A percentile compares a stretch with the other conserved stretches of the same genome.
phyloP scores from a whole-genome alignment of 2,329 filamentous ascomycete genomes.

The Fusarium xylarioides region DNA sequence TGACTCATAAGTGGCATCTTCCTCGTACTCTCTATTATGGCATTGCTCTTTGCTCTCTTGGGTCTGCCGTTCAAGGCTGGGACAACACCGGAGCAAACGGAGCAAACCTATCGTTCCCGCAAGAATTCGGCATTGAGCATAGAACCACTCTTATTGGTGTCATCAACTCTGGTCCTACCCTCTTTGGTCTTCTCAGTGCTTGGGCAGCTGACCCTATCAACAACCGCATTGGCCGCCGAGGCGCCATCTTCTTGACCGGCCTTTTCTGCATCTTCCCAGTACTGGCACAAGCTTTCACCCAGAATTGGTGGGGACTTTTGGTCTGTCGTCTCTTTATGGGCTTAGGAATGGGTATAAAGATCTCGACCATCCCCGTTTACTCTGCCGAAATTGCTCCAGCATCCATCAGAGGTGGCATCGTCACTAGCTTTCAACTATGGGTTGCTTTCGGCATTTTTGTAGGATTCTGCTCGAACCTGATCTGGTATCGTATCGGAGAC shows the following conservation, averaged over 20 bases:
- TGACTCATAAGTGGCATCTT: slow-evolving; percentile 44
- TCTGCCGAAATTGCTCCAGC: slow-evolving; percentile 61
- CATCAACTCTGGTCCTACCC: slow-evolving; percentile 56
- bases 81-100: slow-evolving; percentile 55
- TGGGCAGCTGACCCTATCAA: slow-evolving; percentile 52
- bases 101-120: slow-evolving; percentile 51
- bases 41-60: slow-evolving; percentile 44
- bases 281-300: slow-evolving; percentile 61
- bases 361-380: slow-evolving; percentile 60
- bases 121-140: slow-evolving; percentile 47
- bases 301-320: slow-evolving; percentile 60
- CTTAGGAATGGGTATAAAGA: slow-evolving; percentile 65
- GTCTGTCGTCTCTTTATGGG: slow-evolving; percentile 59
- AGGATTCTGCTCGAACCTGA: slow-evolving; percentile 71
- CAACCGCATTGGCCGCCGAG: slow-evolving; percentile 40
- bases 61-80: slow-evolving; percentile 52
- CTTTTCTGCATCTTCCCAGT: slow-evolving; percentile 65
- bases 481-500: slow-evolving; percentile 63
- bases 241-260: slow-evolving; percentile 62
- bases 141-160: slow-evolving; percentile 65
- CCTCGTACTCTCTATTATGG: slow-evolving; percentile 41
- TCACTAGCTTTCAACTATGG: slow-evolving; percentile 63
- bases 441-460: slow-evolving; percentile 66
- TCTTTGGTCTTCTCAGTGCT: slow-evolving; percentile 36
- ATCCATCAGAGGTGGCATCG: slow-evolving; percentile 58